phyloP scores from a whole-genome alignment of 495 filamentous ascomycete genomes.

The Xylaria longipes region DNA sequence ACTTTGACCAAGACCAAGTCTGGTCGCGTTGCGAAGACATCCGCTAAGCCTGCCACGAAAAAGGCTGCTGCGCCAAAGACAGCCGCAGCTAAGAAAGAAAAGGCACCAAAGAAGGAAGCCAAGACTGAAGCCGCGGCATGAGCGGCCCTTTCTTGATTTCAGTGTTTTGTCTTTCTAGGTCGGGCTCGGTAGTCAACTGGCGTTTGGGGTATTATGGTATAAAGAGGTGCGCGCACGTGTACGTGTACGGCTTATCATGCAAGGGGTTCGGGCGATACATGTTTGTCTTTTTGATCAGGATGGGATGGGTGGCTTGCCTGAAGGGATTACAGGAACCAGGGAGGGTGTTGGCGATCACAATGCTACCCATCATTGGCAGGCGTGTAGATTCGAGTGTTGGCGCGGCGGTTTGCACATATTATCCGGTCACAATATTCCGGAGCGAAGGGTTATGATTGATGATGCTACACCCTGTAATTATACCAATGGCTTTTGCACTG shows the following conservation, averaged over 20 bases:
- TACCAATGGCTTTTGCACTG: slow-evolving; percentile 37
- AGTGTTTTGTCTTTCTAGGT: slow-evolving; percentile 32
- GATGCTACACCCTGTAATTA: slow-evolving; percentile 46
- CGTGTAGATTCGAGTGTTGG: slow-evolving; percentile 17
- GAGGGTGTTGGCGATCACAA: slow-evolving; percentile 16
- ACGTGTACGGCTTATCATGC: slow-evolving; percentile 31
- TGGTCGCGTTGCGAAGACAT: slow-evolving; percentile 80
- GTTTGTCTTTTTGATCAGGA: slow-evolving; percentile 31
- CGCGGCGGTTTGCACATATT: slow-evolving; percentile 41
- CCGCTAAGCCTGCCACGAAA: slow-evolving; percentile 63
- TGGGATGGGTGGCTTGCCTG: slow-evolving; percentile 26
- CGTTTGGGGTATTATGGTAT: slow-evolving; percentile 40
- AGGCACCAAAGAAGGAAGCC: slow-evolving; percentile 67
- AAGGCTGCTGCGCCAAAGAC: slow-evolving; percentile 64
- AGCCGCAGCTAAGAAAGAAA: slow-evolving; percentile 70
- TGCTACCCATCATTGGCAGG: neutral
- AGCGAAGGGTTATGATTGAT: slow-evolving; percentile 39
- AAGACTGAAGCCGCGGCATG: slow-evolving; percentile 52
- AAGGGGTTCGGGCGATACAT: slow-evolving; percentile 34
- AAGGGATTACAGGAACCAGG: slow-evolving; percentile 13
- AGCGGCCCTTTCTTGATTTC: slow-evolving; percentile 24
- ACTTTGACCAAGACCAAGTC: slow-evolving; percentile 88
- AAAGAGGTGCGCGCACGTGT: slow-evolving; percentile 31
- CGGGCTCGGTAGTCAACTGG: slow-evolving; percentile 38
- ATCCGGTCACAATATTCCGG: slow-evolving; percentile 31